A percentile compares a stretch with the other conserved stretches of the same genome.
Conservation (phyloP, 352 stramenopile genomes). For the Phytophthora citrophthora region DNA sequence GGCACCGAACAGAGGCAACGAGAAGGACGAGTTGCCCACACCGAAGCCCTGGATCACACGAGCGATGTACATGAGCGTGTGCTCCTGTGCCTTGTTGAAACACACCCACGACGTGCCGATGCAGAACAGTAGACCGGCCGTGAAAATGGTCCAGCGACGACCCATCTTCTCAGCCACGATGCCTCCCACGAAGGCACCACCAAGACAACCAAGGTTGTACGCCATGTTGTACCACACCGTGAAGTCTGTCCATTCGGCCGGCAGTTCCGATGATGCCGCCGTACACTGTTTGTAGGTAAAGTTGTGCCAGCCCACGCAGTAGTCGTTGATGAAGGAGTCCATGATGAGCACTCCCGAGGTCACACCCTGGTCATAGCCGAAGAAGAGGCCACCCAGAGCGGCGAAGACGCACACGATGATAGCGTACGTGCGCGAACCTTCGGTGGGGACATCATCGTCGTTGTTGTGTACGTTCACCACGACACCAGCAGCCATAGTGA, state of each 20-base stretch:
- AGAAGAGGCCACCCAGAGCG: no score
- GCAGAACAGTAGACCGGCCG: background rate
- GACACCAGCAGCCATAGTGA: constrained; percentile 3
- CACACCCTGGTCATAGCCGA: no score
- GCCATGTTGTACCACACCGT: background rate
- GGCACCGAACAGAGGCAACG: background rate
- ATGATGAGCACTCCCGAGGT: no score
- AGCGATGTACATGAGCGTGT: background rate
- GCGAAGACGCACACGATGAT: no score
- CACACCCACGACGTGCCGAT: background rate
- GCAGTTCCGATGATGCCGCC: constrained; percentile 11
- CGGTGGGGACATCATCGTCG: constrained; percentile 6
- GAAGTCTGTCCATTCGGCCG: background rate
- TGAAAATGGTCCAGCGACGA: background rate
- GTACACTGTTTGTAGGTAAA: background rate
- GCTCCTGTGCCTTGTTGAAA: background rate
- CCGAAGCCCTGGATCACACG: background rate
- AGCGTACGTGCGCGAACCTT: background rate
- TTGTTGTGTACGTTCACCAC: constrained; percentile 1
- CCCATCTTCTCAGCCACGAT: background rate
- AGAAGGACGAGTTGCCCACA: background rate
- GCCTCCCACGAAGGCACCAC: background rate
- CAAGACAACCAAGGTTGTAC: background rate
- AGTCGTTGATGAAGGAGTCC: no score
- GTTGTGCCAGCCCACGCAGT: background rate